phyloP scores from a whole-genome alignment of 495 filamentous ascomycete species.

The Penicillium herquei region DNA sequence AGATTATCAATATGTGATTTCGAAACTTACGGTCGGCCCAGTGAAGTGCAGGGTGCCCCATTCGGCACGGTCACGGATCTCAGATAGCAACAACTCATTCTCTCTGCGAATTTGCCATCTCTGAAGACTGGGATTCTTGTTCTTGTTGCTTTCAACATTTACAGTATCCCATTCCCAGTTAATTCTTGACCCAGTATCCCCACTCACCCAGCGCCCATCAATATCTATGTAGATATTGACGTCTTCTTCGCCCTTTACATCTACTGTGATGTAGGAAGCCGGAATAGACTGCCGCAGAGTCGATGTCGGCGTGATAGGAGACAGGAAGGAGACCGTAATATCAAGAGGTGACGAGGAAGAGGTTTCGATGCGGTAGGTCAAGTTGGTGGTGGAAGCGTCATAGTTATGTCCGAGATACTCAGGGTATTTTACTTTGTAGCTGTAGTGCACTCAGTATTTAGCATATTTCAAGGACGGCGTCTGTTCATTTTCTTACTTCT shows the following conservation, averaged over 20 bases:
- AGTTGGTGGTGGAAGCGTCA: constrained; percentile 90
- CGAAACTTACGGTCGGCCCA: constrained; percentile 56
- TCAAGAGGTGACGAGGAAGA: constrained; percentile 40
- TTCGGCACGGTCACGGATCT: constrained; percentile 74
- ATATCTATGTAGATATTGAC: constrained; percentile 85
- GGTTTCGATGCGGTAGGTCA: constrained; percentile 72
- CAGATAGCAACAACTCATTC: constrained; percentile 68
- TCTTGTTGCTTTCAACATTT: constrained; percentile 25
- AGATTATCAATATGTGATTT: background rate
- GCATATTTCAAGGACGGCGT: background rate
- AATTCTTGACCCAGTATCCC: constrained; percentile 64
- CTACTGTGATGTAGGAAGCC: constrained; percentile 77
- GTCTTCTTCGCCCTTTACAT: constrained; percentile 67
- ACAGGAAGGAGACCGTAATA: constrained; percentile 81
- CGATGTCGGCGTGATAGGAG: constrained; percentile 89
- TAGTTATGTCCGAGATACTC: constrained; percentile 77
- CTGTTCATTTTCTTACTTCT: constrained; percentile 34
- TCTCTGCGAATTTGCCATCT: constrained; percentile 64
- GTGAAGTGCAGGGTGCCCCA: constrained; percentile 87
- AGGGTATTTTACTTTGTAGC: constrained; percentile 66
- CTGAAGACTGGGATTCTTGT: constrained; percentile 42
- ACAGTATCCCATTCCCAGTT: constrained; percentile 61
- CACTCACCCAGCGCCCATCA: constrained; percentile 88
- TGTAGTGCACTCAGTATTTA: constrained; percentile 16
- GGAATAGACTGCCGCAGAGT: constrained; percentile 89